phyloP scores from a whole-genome alignment of 176 grass and related monocot genomes.

The Cenchrus americanus region DNA sequence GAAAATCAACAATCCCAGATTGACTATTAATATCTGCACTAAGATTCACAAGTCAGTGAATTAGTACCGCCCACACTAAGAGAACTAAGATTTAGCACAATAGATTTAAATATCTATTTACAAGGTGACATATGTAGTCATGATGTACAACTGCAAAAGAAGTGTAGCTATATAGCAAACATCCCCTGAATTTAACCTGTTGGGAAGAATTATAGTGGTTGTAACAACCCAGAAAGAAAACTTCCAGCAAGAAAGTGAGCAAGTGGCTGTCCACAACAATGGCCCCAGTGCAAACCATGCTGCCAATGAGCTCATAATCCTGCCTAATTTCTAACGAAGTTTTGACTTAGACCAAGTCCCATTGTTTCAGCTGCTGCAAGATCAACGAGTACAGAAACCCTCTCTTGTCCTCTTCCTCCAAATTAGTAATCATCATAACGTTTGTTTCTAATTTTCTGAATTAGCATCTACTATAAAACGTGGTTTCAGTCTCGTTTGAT shows the following conservation, averaged over 20 bases:
- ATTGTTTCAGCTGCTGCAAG: constrained; percentile 22
- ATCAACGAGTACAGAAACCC: constrained; percentile 19
- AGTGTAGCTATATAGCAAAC: background rate
- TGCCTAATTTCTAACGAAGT: constrained; percentile 10
- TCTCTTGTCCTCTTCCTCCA: background rate
- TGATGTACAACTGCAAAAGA: background rate
- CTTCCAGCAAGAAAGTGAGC: constrained; percentile 4
- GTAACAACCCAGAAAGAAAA: background rate
- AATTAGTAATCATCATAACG: background rate
- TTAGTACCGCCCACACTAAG: no score
- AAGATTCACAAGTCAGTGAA: constrained; percentile 25
- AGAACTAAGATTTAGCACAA: background rate
- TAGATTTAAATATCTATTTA: background rate
- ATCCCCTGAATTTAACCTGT: background rate
- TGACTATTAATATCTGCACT: background rate
- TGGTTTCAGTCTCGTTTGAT: background rate
- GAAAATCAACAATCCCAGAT: background rate
- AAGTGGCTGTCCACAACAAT: background rate
- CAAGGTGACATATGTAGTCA: background rate
- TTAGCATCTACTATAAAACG: background rate
- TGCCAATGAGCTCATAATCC: constrained; percentile 11
- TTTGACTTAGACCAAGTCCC: constrained; percentile 26
- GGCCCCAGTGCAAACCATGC: background rate
- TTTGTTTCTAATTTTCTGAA: background rate
- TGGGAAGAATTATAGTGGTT: constrained; percentile 12